phyloP scores from a whole-genome alignment of 2,329 filamentous ascomycete genomes.

The Plenodomus tracheiphilus region DNA sequence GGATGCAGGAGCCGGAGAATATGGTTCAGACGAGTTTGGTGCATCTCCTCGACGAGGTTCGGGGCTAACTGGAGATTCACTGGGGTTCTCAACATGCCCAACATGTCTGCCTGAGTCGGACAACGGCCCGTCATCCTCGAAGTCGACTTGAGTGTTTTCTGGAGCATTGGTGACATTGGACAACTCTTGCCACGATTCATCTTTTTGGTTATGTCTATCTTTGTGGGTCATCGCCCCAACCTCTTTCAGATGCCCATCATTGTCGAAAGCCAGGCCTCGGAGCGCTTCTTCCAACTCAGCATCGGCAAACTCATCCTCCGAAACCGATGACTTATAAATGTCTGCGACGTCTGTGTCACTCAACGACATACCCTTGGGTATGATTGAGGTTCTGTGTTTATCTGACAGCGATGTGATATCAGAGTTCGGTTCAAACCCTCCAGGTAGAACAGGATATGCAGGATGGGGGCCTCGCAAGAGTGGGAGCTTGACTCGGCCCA shows the following conservation, averaged over 20 bases:
- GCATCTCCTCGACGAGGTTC: background rate
- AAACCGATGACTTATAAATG: no score
- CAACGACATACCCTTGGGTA: background rate
- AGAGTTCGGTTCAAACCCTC: background rate
- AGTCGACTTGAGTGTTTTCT: background rate
- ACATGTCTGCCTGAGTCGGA: no score
- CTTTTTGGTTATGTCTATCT: background rate
- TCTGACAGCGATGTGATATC: background rate
- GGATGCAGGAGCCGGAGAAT: background rate
- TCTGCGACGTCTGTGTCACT: background rate
- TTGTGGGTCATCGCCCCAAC: background rate
- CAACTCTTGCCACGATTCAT: background rate
- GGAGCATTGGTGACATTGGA: no score
- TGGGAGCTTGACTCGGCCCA: conserved; percentile 27
- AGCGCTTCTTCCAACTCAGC: conserved; percentile 31
- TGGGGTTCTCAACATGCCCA: background rate
- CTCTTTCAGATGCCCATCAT: conserved; percentile 2
- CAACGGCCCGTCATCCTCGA: background rate
- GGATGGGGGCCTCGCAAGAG: conserved; percentile 17
- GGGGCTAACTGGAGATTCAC: background rate
- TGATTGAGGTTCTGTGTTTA: background rate
- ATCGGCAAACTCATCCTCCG: conserved; percentile 29
- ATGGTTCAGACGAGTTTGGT: background rate
- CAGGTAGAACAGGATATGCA: conserved; percentile 16
- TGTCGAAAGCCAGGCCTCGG: conserved; percentile 15